phyloP scores from a whole-genome alignment of 345 rosid genomes.

The Psidium guajava region DNA sequence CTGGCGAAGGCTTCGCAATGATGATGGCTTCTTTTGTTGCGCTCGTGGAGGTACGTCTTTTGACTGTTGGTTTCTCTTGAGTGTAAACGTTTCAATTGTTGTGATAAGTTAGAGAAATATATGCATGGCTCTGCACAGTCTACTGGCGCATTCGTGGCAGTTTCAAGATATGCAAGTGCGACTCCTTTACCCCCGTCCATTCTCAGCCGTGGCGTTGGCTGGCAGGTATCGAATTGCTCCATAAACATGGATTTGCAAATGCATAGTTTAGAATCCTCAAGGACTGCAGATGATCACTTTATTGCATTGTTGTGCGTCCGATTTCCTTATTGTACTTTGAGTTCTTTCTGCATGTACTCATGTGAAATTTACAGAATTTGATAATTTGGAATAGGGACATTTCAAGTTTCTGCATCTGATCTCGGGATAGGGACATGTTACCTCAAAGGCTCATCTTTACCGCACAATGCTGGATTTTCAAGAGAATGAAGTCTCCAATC shows the following conservation, averaged over 20 bases:
- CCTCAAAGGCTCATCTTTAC: neutral
- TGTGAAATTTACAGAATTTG: neutral
- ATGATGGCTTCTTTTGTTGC: conserved; percentile 99
- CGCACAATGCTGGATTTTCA: neutral
- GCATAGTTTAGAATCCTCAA: neutral
- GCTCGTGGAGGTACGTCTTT: conserved; percentile 78
- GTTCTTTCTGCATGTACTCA: neutral
- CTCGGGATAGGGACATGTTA: neutral
- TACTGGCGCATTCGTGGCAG: conserved; percentile 73
- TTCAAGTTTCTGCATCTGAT: neutral
- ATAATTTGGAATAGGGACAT: neutral
- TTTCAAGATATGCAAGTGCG: conserved; percentile 91
- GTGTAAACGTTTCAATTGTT: neutral
- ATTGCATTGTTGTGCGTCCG: neutral
- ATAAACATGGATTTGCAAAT: conserved; percentile 56
- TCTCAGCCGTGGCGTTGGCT: conserved; percentile 93
- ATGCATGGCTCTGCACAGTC: conserved; percentile 32
- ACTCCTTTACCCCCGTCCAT: conserved; percentile 87
- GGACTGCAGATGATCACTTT: neutral
- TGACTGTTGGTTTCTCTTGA: neutral
- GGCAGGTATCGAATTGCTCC: conserved; percentile 69
- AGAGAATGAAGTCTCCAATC: neutral
- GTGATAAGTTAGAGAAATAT: neutral
- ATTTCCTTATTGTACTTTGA: neutral
- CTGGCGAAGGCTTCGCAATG: conserved; percentile 99